These are phyloP conservation scores for Lentinula boryana DNA, from an alignment of 768 basidiomycete species.

Conservation along the genomic window DNA sequence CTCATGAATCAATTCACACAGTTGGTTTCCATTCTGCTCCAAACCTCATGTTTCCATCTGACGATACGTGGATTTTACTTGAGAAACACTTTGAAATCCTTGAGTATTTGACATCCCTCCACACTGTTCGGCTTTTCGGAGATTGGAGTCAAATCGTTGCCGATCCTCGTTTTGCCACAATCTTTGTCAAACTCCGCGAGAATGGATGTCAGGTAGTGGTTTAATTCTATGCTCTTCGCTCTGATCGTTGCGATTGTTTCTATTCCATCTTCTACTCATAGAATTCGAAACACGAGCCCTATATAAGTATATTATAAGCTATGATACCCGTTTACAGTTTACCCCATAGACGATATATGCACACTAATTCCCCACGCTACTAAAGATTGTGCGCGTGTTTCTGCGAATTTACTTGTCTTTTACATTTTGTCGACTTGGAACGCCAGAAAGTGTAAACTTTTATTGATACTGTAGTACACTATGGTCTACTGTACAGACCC, in stretches of 20 bases:
- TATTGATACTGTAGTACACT: constrained; percentile 9
- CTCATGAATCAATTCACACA: constrained; percentile 29
- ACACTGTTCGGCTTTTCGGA: constrained; percentile 42
- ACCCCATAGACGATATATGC: background rate
- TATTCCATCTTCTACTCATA: background rate
- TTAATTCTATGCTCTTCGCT: background rate
- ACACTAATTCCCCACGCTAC: constrained; percentile 26
- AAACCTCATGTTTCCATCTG: constrained; percentile 34
- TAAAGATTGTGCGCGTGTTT: background rate
- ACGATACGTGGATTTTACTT: constrained; percentile 33
- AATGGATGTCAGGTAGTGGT: constrained; percentile 22
- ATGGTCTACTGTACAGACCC: constrained; percentile 48
- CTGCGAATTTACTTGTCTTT: background rate
- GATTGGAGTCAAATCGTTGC: constrained; percentile 38
- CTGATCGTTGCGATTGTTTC: background rate
- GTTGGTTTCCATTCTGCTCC: constrained; percentile 48
- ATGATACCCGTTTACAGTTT: background rate
- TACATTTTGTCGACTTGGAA: too few relatives aligned
- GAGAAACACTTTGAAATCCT: constrained; percentile 43
- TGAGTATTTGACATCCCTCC: constrained; percentile 38
- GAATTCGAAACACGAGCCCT: too few relatives aligned
- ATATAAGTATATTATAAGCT: background rate
- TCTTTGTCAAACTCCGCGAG: constrained; percentile 23
- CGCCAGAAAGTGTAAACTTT: constrained; percentile 11
- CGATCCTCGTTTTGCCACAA: constrained; percentile 30